Evolutionary conservation across 2,329 filamentous ascomycete species (phyloP), one percentile per base, ranked within the genome.

Genomic region (Blumeria graminis): DNA sequence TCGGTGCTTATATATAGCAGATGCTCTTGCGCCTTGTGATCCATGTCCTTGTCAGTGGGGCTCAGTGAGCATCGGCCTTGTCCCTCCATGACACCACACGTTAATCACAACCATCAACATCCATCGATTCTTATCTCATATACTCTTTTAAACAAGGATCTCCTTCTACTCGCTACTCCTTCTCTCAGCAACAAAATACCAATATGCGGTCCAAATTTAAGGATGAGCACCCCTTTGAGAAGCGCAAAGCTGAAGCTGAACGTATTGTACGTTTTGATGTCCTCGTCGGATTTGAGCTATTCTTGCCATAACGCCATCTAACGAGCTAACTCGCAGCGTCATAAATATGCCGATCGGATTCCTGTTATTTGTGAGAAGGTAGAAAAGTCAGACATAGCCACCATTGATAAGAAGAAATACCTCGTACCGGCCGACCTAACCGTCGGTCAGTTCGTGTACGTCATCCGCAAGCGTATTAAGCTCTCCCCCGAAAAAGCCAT

Each of bases 391-490:
- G 92, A 98, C 69, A 98, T 98, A 66, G 92, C 92, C 59, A 96
- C 92, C 63, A 98, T 98, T 77, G 92, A 98, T 75, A 98, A 98
- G 83, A 98, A 98, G 82, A 98, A 98, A 76, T 98, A 98, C 69
- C 80, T 98, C 53, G 92, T 98, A 33, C 92, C 92, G 13, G 88
- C 92, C 64, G 92, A 98, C 69, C 80, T 98, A 68, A 98, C 92
- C 61, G 92, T 98, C 61, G 92, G 92, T 66, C 92, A 98, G 82
- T 95, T 98, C 69, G 92, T 98, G 74, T 98, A 98, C 72, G 92
- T 98, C 62, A 98, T 98, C 73, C 88, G 92, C 71, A 98, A 98
- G 80, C 85, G 92, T 68, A 98, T 98, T 75, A 98, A 98, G 86
- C 80, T 98, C 64, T 94, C 88, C 56, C 92, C 92, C 35, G 92